Evolutionary conservation across 1,284 basidiomycete genomes (phyloP).

Genomic region (Athelia psychrophila): DNA sequence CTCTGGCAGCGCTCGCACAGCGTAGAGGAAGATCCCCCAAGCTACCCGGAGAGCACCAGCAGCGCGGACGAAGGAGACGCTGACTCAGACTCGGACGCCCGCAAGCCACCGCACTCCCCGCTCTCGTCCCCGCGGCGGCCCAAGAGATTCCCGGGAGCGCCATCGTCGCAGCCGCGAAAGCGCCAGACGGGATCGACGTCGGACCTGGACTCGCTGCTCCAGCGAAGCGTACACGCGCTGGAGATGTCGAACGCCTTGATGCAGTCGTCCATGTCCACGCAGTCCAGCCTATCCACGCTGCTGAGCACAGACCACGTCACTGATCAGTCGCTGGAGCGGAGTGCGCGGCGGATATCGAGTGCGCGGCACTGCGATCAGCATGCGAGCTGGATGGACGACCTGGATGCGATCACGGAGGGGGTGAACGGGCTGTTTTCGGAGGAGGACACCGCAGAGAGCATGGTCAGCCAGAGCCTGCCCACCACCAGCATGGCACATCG

Average conservation of each 20-base stretch:
- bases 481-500: conserved; percentile 24
- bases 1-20: conserved; percentile 9
- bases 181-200: conserved; percentile 12
- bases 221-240: conserved; percentile 75
- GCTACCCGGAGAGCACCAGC: conserved; percentile 51
- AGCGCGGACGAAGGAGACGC: conserved; percentile 75
- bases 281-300: conserved; percentile 53
- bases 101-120: conserved; percentile 1
- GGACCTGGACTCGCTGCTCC: conserved; percentile 69
- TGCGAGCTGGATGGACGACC: conserved; percentile 61
- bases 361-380: conserved; percentile 31
- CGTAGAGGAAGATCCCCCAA: conserved; percentile 44
- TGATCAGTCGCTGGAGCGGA: conserved; percentile 39
- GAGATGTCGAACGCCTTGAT: conserved; percentile 79
- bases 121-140: conserved; percentile 11
- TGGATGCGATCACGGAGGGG: conserved; percentile 60
- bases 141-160: neutral
- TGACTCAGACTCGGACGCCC: conserved; percentile 55
- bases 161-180: conserved; percentile 14
- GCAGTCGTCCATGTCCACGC: conserved; percentile 68
- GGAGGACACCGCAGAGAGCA: conserved; percentile 23
- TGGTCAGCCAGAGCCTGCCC: conserved; percentile 54
- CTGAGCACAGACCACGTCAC: conserved; percentile 34
- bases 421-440: conserved; percentile 54
- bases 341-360: conserved; percentile 45